Conservation (phyloP, 106 monocot species). For the Dioscorea dumetorum region DNA sequence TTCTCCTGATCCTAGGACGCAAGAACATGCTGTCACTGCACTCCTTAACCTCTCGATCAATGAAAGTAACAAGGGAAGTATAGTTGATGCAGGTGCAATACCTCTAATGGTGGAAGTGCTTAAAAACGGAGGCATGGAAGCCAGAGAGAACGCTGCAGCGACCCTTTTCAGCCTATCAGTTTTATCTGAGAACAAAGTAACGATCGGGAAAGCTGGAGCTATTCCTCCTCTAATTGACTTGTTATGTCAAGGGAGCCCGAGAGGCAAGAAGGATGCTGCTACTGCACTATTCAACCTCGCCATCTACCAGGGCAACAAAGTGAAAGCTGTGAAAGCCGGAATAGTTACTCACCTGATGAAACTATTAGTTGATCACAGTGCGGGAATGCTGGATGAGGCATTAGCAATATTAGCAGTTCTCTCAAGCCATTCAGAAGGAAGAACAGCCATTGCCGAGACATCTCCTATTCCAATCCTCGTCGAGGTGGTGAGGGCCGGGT, state of each 20-base stretch:
- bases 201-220: constrained; percentile 39
- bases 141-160: constrained; percentile 55
- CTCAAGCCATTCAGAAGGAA: constrained; percentile 22
- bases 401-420: constrained; percentile 35
- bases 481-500: constrained; percentile 23
- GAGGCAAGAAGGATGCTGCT: constrained; percentile 45
- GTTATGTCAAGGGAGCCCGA: constrained; percentile 30
- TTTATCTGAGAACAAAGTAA: constrained; percentile 20
- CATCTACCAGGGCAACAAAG: constrained; percentile 26
- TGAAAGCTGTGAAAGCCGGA: constrained; percentile 30
- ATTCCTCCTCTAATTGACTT: constrained; percentile 39
- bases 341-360: constrained; percentile 28
- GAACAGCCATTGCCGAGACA: constrained; percentile 13
- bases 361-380: constrained; percentile 24
- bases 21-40: constrained; percentile 51
- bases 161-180: constrained; percentile 41
- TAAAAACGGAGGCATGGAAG: constrained; percentile 39
- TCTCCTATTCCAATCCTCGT: constrained; percentile 16
- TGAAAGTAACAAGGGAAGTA: constrained; percentile 34
- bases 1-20: constrained; percentile 38
- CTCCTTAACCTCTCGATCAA: constrained; percentile 57
- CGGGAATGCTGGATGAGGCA: constrained; percentile 37
- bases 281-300: constrained; percentile 35
- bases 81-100: constrained; percentile 33
- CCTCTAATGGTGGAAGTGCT: constrained; percentile 32